Base-by-base conservation (phyloP, 78 protist genomes). In the Tieghemostelium lacteum region DNA sequence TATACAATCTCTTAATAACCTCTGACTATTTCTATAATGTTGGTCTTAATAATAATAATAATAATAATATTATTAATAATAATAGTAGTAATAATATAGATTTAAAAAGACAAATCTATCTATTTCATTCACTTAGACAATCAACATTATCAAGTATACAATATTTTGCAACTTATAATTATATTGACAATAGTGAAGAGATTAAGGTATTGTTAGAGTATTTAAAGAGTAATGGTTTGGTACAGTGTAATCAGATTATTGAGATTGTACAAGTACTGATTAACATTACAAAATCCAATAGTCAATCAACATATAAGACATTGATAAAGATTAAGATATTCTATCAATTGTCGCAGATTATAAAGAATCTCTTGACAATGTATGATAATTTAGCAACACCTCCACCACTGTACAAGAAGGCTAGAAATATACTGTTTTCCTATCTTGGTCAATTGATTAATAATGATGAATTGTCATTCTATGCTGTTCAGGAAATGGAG, bases 211-310 rank as follows among this genome's bases (percentile, higher is more conserved):
- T 83, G 4, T 31, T 83, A 45, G 6, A 6, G 10, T 6, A 14
- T 6, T 45, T 10, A 14, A 45, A 45, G 52, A 45, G 10, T 14
- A 6, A 45, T 45, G 6, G 6, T 45, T 45, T 45, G 10, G 52
- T 6, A 45, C n/a, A 45, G 10, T 45, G n/a, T 10, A 14, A 6
- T 45, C 52, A 45, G 10, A 45, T 69, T 1, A 54, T 83, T 42
- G 91, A 83, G 8, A 26, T 83, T 20, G 31, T 57, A n/a, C 91
- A 83, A 60, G 24, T 83, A 14, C 28, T 83, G 7, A 69, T 83
- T 10, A 83, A 70, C 67, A 70, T 83, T 29, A 83, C 91, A 10
- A 83, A 83, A 36, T 45, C 60, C 14, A 83, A 83, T 69, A 70
- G 78, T 29, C 65, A 57, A 19, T 33, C 62, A 28, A 69, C 65